Percentiles rank a stretch among this genome's conserved stretches.
phyloP scores from a whole-genome alignment of 2,329 filamentous ascomycete species.

The Fusarium chlamydosporum region DNA sequence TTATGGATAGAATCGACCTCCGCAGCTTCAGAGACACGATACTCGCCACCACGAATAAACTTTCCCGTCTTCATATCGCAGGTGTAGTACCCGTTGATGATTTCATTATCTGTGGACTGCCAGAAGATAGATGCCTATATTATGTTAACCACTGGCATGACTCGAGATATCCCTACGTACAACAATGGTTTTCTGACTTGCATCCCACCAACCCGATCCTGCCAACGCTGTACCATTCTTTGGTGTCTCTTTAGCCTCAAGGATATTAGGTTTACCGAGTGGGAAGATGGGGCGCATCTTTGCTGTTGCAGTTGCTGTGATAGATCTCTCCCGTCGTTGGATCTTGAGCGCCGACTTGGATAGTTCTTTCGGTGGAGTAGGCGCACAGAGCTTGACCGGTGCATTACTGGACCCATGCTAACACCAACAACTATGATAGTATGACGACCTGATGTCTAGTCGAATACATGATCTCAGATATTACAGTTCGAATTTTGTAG shows the following conservation, averaged over 20 bases:
- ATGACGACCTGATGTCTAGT: neutral
- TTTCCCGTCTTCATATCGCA: slow-evolving; percentile 16
- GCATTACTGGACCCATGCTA: neutral
- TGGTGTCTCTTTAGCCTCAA: slow-evolving; percentile 1
- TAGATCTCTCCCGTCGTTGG: neutral
- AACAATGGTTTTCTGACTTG: neutral
- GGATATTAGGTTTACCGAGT: slow-evolving; percentile 3
- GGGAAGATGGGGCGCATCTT: slow-evolving; percentile 6
- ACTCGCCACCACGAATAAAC: slow-evolving; percentile 6
- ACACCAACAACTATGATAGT: neutral
- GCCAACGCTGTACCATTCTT: slow-evolving; percentile 10
- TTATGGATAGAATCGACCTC: slow-evolving; percentile 9
- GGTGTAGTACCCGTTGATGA: slow-evolving; percentile 8
- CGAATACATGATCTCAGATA: rapidly evolving
- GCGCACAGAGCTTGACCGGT: slow-evolving; percentile 8
- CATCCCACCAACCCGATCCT: slow-evolving; percentile 16
- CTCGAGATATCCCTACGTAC: neutral
- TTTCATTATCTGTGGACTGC: slow-evolving; percentile 6
- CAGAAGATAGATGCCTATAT: slow-evolving; percentile 11
- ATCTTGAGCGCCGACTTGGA: slow-evolving; percentile 24
- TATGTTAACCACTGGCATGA: rapidly evolving
- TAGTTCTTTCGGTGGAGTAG: neutral
- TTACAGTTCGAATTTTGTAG: neutral
- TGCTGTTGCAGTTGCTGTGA: slow-evolving; percentile 17
- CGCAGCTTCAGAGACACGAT: slow-evolving; percentile 1